Evolutionary conservation across 495 filamentous ascomycete species (phyloP).

Genomic region (Filosporella fistucella): DNA sequence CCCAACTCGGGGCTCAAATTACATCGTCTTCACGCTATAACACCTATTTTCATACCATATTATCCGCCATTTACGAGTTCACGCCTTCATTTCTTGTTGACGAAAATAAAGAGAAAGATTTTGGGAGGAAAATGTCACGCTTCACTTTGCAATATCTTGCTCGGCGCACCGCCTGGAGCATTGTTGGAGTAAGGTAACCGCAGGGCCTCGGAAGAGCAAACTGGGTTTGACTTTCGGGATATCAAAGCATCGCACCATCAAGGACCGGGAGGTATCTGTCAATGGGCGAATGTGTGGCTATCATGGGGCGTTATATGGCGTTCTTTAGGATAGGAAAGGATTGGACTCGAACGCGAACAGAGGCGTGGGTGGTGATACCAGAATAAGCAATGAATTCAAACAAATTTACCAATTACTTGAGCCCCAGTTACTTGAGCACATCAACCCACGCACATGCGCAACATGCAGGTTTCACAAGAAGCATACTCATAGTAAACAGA

Average conservation of each 20-base stretch:
- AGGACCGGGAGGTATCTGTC: constrained; percentile 5
- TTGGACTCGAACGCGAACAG: constrained; percentile 4
- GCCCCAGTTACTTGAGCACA: not conserved
- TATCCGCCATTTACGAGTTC: constrained; percentile 19
- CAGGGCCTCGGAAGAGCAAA: constrained; percentile 5
- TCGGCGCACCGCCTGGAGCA: constrained; percentile 25
- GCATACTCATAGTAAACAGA: constrained; percentile 6
- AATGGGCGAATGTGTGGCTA: not conserved
- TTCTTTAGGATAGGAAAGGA: constrained; percentile 10
- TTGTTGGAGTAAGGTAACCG: constrained; percentile 21
- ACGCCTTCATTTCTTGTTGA: constrained; percentile 22
- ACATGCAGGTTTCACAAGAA: not conserved
- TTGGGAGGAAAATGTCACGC: constrained; percentile 16
- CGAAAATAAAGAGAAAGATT: constrained; percentile 8
- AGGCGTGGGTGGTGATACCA: constrained; percentile 18
- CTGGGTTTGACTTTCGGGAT: constrained; percentile 12
- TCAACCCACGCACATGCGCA: not conserved
- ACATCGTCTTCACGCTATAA: not conserved
- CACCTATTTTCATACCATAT: constrained; percentile 8
- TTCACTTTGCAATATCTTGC: constrained; percentile 20
- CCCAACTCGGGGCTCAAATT: not conserved
- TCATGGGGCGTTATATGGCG: constrained; percentile 15
- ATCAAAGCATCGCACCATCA: constrained; percentile 8
- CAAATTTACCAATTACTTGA: not conserved
- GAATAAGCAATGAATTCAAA: constrained; percentile 23